Base-by-base conservation (phyloP, 2,329 filamentous ascomycete species). In the Phyllosticta ampelicida region DNA sequence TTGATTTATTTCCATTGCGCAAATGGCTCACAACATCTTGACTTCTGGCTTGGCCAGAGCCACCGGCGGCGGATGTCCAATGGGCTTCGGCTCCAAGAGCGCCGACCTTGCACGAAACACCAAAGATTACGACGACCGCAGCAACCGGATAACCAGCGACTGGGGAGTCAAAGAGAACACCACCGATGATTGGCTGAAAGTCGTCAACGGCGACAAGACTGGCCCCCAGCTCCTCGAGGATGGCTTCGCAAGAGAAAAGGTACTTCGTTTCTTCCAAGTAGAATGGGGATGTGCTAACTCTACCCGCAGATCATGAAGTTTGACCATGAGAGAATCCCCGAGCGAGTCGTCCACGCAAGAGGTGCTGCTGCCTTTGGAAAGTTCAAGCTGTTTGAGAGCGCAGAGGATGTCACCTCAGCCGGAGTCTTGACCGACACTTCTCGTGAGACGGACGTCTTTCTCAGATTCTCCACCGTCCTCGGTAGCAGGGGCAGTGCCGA, bases 381-480 rank as follows among this genome's bases (percentile, higher is more conserved):
- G 51, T 89, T 88, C 72, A 86, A 78, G 61, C 74, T 89, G 20
- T 78, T 80, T 61, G 80, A 87, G 69, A 83, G 81, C 61, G 78
- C 83, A 11, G 74, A 76, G 51, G 82, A 87, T 64, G 79, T 87
- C 28, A 84, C 83, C 5, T 76, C 74, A 29, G 86, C 86, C 0
- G 79, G 78, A 5, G 77, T 89, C 3, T 71, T 89, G 51, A 89
- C 81, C 1, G 86, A 89, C 61, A 88, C 84, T 0, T 82, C 80
- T 0, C 79, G 84, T 28, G 80, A 78, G 30, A 90, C 86, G 0
- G 83, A 79, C 0, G 75, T 88, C 1, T 89, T 89, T 66, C 66
- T 87, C 16, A 84, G 88, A 0, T 91, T 94, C 70, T 92, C 87
- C 0, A 92, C 89, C 0, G 88, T 89, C 0, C 77, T 88, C 1